Conservation (phyloP, 2,329 filamentous ascomycete species). For the Stemphylium lycopersici region DNA sequence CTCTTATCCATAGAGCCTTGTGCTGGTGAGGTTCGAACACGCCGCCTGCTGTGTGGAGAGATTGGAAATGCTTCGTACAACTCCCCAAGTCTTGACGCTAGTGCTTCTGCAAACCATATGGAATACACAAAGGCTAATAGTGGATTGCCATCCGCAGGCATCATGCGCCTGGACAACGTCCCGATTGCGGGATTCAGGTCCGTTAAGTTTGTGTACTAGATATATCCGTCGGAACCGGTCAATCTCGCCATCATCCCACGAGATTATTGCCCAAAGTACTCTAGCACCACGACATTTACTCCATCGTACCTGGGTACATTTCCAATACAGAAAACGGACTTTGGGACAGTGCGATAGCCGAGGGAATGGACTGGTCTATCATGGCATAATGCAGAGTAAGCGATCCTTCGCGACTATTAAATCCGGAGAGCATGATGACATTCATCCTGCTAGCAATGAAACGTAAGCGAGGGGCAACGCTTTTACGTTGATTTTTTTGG, state of each 20-base stretch:
- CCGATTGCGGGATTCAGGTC: background rate
- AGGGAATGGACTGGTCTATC: constrained; percentile 15
- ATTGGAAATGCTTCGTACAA: constrained; percentile 19
- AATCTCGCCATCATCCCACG: constrained; percentile 21
- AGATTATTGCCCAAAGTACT: constrained; percentile 21
- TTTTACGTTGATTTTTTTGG: background rate
- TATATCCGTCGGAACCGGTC: constrained; percentile 18
- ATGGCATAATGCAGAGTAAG: constrained; percentile 19
- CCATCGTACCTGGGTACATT: constrained; percentile 3
- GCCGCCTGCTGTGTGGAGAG: constrained; percentile 19
- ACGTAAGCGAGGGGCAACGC: background rate
- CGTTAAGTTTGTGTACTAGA: constrained; percentile 17
- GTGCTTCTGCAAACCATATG: constrained; percentile 20
- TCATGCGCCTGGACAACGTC: constrained; percentile 24
- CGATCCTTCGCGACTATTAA: constrained; percentile 19
- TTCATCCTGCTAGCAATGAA: constrained; percentile 1
- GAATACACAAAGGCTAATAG: constrained; percentile 20
- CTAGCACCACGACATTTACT: constrained; percentile 20
- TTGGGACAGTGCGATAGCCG: constrained; percentile 20
- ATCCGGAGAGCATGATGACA: constrained; percentile 19
- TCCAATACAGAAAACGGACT: constrained; percentile 15
- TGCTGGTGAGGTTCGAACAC: constrained; percentile 20
- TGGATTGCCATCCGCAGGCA: constrained; percentile 19
- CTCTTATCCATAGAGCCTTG: constrained; percentile 17
- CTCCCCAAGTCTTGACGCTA: constrained; percentile 10